These are phyloP conservation scores for Linnemannia zychae DNA, from an alignment of 192 early-diverging fungal genomes.

Conservation along the genomic window DNA sequence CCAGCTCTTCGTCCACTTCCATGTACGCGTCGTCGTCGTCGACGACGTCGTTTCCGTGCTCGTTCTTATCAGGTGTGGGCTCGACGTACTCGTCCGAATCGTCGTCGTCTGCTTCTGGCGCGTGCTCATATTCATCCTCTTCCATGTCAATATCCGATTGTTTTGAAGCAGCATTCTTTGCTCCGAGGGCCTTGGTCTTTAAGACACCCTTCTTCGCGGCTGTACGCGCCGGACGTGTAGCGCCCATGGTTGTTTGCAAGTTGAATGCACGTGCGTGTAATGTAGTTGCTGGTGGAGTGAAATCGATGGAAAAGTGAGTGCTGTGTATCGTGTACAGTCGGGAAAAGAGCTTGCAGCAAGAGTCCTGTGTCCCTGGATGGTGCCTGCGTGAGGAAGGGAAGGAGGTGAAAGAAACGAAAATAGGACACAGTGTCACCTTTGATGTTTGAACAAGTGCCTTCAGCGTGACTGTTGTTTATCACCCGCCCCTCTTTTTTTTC, in stretches of 20 bases:
- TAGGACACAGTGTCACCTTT: too few relatives aligned
- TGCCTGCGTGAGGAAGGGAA: too few relatives aligned
- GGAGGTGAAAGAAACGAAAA: too few relatives aligned
- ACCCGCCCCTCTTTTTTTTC: slow-evolving; percentile 4
- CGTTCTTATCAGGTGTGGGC: slow-evolving; percentile 5
- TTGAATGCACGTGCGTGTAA: background rate
- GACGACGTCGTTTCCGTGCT: slow-evolving; percentile 11
- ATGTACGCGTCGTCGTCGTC: slow-evolving; percentile 12
- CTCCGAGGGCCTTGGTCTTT: background rate
- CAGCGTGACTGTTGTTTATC: slow-evolving; percentile 54
- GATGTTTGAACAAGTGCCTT: too few relatives aligned
- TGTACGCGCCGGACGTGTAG: slow-evolving; percentile 31
- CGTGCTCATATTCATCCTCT: background rate
- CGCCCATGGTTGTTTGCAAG: background rate
- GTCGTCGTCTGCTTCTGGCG: slow-evolving; percentile 1
- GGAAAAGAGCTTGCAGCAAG: too few relatives aligned
- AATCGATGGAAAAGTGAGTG: background rate
- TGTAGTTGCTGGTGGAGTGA: background rate
- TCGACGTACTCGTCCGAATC: slow-evolving; percentile 47
- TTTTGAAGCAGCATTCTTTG: background rate
- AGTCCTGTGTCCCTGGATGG: too few relatives aligned
- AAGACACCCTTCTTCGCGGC: slow-evolving; percentile 17
- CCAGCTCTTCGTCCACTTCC: background rate
- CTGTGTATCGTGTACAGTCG: too few relatives aligned
- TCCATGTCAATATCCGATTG: background rate